Evolutionary conservation across 2,329 filamentous ascomycete genomes (phyloP).

Genomic region (Phialocephala subalpina): DNA sequence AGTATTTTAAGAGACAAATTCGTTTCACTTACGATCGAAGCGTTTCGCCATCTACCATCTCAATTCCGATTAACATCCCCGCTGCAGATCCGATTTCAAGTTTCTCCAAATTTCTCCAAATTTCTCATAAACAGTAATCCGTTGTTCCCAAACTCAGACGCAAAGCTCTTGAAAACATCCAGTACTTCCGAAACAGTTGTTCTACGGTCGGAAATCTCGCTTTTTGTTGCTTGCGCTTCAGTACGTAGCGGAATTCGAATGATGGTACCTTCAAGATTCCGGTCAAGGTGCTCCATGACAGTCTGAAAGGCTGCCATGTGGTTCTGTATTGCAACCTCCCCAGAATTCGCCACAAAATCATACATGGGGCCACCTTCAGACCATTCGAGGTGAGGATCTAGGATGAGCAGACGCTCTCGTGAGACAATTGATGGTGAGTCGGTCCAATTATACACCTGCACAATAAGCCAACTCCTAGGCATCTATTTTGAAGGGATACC

Average conservation of each 20-base stretch:
- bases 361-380: conserved; percentile 43
- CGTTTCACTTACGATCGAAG: conserved; percentile 31
- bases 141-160: too few species aligned
- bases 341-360: conserved; percentile 39
- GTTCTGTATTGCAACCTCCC: too few species aligned
- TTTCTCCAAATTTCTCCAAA: too few species aligned
- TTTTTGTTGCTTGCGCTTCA: conserved; percentile 35
- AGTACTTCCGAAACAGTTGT: conserved; percentile 39
- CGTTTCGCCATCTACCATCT: conserved; percentile 24
- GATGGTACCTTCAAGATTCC: conserved; percentile 38
- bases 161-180: conserved; percentile 18
- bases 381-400: conserved; percentile 47
- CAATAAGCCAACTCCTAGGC: conserved; percentile 18
- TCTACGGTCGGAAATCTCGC: conserved; percentile 40
- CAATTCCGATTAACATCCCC: conserved; percentile 26
- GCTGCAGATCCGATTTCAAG: not conserved
- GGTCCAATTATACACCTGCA: conserved; percentile 47
- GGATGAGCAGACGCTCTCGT: conserved; percentile 40
- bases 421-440: conserved; percentile 48
- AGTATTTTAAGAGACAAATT: not conserved
- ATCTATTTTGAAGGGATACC: conserved; percentile 7
- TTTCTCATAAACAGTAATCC: too few species aligned
- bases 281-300: too few species aligned
- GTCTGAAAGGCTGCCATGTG: too few species aligned
- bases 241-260: conserved; percentile 47